Base-by-base conservation (phyloP, 2,329 filamentous ascomycete species). In the Aspergillus sp. region DNA sequence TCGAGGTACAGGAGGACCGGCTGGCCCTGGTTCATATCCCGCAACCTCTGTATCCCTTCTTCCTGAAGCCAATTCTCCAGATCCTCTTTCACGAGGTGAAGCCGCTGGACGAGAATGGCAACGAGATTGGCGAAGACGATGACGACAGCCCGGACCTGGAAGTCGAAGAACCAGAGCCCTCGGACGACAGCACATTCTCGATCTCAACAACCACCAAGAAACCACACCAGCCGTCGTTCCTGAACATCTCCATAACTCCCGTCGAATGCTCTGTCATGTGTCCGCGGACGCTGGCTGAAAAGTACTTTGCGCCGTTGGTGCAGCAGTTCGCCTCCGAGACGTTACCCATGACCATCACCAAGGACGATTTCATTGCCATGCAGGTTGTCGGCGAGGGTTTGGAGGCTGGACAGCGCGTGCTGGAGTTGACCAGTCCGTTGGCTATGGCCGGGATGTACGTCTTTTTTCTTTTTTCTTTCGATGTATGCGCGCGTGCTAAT, bases 201-300 rank as follows among this genome's bases (percentile, higher is more conserved):
- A 19, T 19, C 19, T 19, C 19, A 2, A 36, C 34, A 5, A 8
- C 4, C 36, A 39, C 36, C 12, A 26, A 19, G 7, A 54, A 75
- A 70, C 76, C 70, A 69, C 10, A 73, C 65, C 73, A 74, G 61
- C 85, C 93, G 67, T 82, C 82, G 40, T 97, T 98, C 67, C 78
- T 96, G 64, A 97, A 97, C 66, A 82, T 98, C 56, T 94, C 88
- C 52, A 79, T 97, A 59, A 97, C 90, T 0, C 88, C 89, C 0
- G 80, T 94, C 46, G 93, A 96, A 68, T 94, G 88, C 70, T 95
- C 89, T 3, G 79, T 98, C 44, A 88, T 94, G 45, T 97, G 91
- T 63, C 85, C 91, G 52, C 80, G 81, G 49, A 75, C 79, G 38
- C 84, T 88, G 70, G 85, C 87, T 5, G 74, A 80, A 41, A 77